Evolutionary conservation across 495 filamentous ascomycete genomes (phyloP).

Genomic region (Pseudomonodictys pantanalensis): DNA sequence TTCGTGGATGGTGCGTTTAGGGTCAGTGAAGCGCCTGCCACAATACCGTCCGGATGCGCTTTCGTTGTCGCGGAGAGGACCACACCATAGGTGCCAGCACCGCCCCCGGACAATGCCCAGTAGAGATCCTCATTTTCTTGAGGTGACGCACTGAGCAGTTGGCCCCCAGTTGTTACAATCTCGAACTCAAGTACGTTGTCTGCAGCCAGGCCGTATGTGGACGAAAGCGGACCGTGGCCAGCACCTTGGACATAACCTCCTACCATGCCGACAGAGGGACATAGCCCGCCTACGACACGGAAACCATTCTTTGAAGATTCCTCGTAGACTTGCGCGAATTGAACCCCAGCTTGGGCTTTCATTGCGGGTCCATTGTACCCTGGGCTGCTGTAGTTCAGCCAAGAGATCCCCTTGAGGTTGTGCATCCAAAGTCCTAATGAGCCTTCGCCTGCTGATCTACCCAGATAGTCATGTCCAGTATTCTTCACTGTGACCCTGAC

Average conservation of each 20-base stretch:
- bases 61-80: neutral
- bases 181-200: neutral
- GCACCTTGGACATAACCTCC: neutral
- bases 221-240: neutral
- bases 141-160: neutral
- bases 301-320: too few species aligned
- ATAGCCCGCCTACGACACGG: neutral
- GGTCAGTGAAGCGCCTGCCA: neutral
- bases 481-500: conserved; percentile 8
- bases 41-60: neutral
- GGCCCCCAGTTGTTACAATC: neutral
- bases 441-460: conserved; percentile 8
- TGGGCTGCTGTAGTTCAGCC: too few species aligned
- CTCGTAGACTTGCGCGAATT: too few species aligned
- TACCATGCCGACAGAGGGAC: neutral
- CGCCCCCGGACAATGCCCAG: neutral
- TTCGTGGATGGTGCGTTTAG: neutral
- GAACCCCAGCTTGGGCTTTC: too few species aligned
- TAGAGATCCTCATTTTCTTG: neutral
- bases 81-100: neutral
- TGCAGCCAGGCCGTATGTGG: neutral
- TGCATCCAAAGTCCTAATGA: conserved; percentile 11
- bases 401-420: too few species aligned
- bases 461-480: conserved; percentile 17
- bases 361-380: too few species aligned